Evolutionary conservation across 306 rosid species (phyloP).

Genomic region (Benincasa hispida): DNA sequence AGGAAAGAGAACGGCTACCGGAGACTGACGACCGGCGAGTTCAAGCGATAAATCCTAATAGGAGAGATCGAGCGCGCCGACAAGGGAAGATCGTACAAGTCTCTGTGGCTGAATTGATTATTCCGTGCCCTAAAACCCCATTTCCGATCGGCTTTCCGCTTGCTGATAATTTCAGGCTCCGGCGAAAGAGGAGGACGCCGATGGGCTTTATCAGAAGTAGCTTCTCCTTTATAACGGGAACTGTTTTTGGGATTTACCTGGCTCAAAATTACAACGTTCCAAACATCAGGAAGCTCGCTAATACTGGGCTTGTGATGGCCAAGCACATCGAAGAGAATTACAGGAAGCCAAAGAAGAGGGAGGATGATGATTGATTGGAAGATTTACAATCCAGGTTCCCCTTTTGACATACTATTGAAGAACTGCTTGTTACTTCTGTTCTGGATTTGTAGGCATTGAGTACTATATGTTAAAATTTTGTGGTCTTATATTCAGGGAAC

Average conservation of each 20-base stretch:
- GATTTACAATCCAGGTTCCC: background rate
- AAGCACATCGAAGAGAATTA: slow-evolving; percentile 30
- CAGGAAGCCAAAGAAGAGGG: slow-evolving; percentile 37
- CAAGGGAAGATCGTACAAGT: background rate
- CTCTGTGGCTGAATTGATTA: background rate
- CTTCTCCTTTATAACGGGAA: slow-evolving; percentile 23
- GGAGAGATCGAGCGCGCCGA: background rate
- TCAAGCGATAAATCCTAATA: background rate
- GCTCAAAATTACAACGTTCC: slow-evolving; percentile 43
- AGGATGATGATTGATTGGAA: slow-evolving; percentile 10
- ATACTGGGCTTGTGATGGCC: slow-evolving; percentile 20
- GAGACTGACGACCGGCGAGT: background rate
- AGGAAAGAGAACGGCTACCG: background rate
- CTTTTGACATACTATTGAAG: background rate
- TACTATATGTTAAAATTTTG: background rate
- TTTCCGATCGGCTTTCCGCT: background rate
- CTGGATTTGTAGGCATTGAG: background rate
- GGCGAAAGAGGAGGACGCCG: background rate
- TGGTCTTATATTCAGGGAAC: background rate
- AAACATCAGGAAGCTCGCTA: slow-evolving; percentile 25
- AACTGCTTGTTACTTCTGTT: background rate
- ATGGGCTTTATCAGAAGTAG: slow-evolving; percentile 30
- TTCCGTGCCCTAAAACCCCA: background rate
- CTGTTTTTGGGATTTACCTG: slow-evolving; percentile 20
- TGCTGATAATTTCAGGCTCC: background rate